Evolutionary conservation across 2,329 filamentous ascomycete genomes (phyloP), one percentile per base, ranked within the genome.

Genomic region (Aspergillus nomiae): DNA sequence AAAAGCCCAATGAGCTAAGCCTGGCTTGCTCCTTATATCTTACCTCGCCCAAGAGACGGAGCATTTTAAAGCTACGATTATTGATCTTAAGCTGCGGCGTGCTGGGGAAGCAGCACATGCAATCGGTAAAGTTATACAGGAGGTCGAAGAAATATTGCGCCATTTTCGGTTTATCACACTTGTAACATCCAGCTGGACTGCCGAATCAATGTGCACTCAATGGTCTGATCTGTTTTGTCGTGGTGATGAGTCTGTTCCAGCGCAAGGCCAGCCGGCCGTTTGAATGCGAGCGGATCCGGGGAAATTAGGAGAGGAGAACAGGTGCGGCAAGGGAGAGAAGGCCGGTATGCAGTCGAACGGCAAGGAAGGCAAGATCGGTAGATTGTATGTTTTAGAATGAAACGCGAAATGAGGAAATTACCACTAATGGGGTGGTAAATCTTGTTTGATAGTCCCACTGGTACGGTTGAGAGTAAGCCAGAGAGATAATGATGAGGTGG

Each of bases 1-100:
- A 55, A n/a, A 12, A 16, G 21, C 21, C 30, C 34, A 2, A 38
- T 38, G 14, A n/a, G n/a, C 32, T 38, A 32, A 46, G 10, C 45
- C 48, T 50, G 10, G 38, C 48, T 43, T 59, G 14, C 32, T 19
- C 14, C 5, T 19, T 9, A 14, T 56, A 30, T 51, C 83, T 70
- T 82, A 93, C 91, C 86, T 99, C 95, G 77, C 95, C 95, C 4
- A 99, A 86, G 57, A 99, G 84, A 64, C 95, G 91, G 71, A 96
- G 83, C 76, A 99, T 96, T 85, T 97, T 98, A 85, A 97, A 97
- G 81, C 89, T 95, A 65, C 93, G 89, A 74, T 86, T 91, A 80
- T 98, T 98, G 83, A 99, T 95, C 81, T 95, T 96, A 70, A 99
- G 87, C 61, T 94, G 92, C 62, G 95, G 94, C 68, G 92, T 94